phyloP scores from a whole-genome alignment of 352 stramenopile species.

The Pythium vanterpoolii region DNA sequence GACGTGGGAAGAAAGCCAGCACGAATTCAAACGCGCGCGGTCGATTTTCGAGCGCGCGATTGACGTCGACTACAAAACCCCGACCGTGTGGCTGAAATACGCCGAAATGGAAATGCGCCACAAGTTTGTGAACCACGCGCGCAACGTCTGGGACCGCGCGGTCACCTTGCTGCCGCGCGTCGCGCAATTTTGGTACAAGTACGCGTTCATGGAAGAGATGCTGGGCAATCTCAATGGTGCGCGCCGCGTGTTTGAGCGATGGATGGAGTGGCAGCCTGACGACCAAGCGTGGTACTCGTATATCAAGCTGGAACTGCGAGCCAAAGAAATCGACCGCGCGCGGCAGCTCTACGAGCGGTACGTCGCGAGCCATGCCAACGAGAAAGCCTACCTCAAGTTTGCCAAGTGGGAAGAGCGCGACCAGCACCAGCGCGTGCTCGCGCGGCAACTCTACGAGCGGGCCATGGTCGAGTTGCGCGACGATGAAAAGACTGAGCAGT shows the following conservation, averaged over 20 bases:
- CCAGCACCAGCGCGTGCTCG: constrained; percentile 89
- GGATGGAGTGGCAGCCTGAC: constrained; percentile 97
- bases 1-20: constrained; percentile 97
- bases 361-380: constrained; percentile 86
- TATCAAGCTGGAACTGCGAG: constrained; percentile 97
- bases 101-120: constrained; percentile 99
- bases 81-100: constrained; percentile 97
- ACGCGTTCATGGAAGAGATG: constrained; percentile 99
- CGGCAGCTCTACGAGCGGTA: constrained; percentile 94
- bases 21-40: constrained; percentile 95
- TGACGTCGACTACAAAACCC: constrained; percentile 96
- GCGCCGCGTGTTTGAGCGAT: constrained; percentile 95
- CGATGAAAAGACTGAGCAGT: constrained; percentile 75
- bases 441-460: constrained; percentile 94
- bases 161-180: constrained; percentile 95
- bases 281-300: constrained; percentile 98
- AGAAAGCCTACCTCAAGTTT: constrained; percentile 97
- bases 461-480: constrained; percentile 89
- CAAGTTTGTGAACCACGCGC: constrained; percentile 98
- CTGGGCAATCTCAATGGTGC: constrained; percentile 93
- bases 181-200: constrained; percentile 99
- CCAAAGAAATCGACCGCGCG: constrained; percentile 80
- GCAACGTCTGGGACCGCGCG: constrained; percentile 94
- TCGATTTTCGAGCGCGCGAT: constrained; percentile 97
- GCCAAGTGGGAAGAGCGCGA: constrained; percentile 98